Conservation (phyloP, 2,329 filamentous ascomycete species). For the Talaromyces sp. region DNA sequence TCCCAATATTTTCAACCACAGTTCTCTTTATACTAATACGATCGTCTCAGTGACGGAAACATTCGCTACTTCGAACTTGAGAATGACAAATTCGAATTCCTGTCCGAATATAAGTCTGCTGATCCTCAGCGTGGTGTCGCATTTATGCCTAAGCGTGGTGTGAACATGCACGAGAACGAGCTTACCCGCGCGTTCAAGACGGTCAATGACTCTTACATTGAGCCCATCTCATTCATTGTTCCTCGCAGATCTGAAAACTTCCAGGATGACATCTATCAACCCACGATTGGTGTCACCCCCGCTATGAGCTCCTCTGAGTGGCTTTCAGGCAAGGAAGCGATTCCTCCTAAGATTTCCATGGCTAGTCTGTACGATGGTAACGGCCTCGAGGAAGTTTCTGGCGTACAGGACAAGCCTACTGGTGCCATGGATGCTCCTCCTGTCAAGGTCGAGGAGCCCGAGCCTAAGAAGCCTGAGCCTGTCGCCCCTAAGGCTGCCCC, state of each 20-base stretch:
- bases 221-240: constrained; percentile 97
- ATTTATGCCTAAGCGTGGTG: constrained; percentile 90
- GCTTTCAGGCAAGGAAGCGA: constrained; percentile 79
- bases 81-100: constrained; percentile 97
- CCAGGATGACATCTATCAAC: constrained; percentile 96
- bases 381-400: constrained; percentile 72
- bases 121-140: constrained; percentile 94
- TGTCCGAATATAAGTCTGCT: constrained; percentile 95
- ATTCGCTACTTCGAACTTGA: constrained; percentile 99
- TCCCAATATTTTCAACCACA: not conserved
- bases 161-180: constrained; percentile 97
- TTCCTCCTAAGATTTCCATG: constrained; percentile 90
- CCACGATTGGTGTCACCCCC: constrained; percentile 76
- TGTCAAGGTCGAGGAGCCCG: constrained; percentile 51
- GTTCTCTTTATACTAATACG: not conserved
- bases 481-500: constrained; percentile 27
- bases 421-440: constrained; percentile 45
- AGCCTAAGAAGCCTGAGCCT: constrained; percentile 48
- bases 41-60: constrained; percentile 76
- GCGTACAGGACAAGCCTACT: constrained; percentile 45
- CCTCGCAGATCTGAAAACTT: constrained; percentile 91
- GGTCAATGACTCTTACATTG: constrained; percentile 89
- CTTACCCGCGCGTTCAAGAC: constrained; percentile 97
- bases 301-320: constrained; percentile 81
- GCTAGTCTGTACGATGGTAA: constrained; percentile 88